These are phyloP conservation scores for Phytophthora parvispora DNA, from an alignment of 352 stramenopile genomes.

Conservation along the genomic window DNA sequence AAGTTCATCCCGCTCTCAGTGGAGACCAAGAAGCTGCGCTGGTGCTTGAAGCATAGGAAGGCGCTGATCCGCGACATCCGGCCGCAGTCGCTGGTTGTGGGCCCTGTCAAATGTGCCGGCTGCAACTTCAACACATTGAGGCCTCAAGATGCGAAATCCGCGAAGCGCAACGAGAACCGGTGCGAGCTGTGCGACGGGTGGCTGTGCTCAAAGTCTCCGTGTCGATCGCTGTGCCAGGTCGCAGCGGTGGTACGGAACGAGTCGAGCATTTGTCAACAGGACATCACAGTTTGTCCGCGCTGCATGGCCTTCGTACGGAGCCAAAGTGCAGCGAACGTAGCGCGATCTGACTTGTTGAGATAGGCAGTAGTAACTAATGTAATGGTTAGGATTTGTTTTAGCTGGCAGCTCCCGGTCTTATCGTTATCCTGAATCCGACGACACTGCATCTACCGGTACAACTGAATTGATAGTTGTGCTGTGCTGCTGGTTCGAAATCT, in stretches of 20 bases:
- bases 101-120: constrained; percentile 20
- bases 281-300: constrained; percentile 15
- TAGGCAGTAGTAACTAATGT: neutral
- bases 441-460: too few relatives aligned
- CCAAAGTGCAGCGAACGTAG: constrained; percentile 19
- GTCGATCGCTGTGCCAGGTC: constrained; percentile 26
- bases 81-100: constrained; percentile 14
- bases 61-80: constrained; percentile 7
- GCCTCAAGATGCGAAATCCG: neutral
- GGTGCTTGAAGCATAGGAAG: constrained; percentile 31
- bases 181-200: constrained; percentile 29
- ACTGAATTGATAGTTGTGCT: too few relatives aligned
- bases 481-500: too few relatives aligned
- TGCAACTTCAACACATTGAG: constrained; percentile 13
- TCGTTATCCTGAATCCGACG: neutral
- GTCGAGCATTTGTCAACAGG: constrained; percentile 13
- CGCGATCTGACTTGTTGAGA: constrained; percentile 20
- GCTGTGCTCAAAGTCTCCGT: constrained; percentile 32
- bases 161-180: constrained; percentile 7
- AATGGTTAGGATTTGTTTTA: neutral
- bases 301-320: constrained; percentile 21
- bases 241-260: constrained; percentile 15
- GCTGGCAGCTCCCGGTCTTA: neutral
- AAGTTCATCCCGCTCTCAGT: constrained; percentile 42
- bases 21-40: constrained; percentile 38